phyloP scores from a whole-genome alignment of 179 eudicot genomes.

The Amaranthus tricolor region DNA sequence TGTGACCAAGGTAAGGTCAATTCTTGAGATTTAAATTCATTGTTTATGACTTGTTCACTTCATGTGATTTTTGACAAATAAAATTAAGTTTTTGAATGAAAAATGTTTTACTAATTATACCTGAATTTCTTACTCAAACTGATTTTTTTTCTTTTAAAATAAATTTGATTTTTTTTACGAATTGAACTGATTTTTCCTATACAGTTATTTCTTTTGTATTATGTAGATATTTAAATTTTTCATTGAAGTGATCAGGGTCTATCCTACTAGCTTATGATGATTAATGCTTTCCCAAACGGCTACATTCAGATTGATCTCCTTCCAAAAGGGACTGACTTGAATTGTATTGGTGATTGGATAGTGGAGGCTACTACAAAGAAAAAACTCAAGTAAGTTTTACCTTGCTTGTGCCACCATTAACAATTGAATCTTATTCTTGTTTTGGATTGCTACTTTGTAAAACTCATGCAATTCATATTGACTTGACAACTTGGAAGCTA shows the following conservation, averaged over 20 bases:
- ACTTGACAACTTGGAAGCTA: background rate
- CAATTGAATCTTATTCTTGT: background rate
- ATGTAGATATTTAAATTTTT: no score
- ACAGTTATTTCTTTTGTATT: no score
- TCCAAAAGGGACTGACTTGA: constrained; percentile 90
- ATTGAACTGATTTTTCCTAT: no score
- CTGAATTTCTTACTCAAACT: no score
- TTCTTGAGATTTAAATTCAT: background rate
- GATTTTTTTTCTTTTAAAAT: no score
- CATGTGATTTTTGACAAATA: no score
- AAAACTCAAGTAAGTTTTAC: constrained; percentile 74
- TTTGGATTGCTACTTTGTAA: background rate
- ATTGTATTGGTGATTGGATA: constrained; percentile 94
- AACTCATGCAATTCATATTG: background rate
- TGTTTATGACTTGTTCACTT: background rate
- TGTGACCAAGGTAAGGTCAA: constrained; percentile 69
- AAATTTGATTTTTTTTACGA: no score
- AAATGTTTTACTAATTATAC: no score
- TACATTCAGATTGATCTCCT: constrained; percentile 86
- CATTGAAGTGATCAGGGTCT: background rate
- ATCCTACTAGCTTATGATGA: constrained; percentile 15
- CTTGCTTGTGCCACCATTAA: background rate
- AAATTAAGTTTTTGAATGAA: no score
- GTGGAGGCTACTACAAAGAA: constrained; percentile 87
- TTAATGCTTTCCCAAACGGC: constrained; percentile 3